phyloP scores from a whole-genome alignment of 139 green algal species.

The Chlamydomonas asymmetrica region DNA sequence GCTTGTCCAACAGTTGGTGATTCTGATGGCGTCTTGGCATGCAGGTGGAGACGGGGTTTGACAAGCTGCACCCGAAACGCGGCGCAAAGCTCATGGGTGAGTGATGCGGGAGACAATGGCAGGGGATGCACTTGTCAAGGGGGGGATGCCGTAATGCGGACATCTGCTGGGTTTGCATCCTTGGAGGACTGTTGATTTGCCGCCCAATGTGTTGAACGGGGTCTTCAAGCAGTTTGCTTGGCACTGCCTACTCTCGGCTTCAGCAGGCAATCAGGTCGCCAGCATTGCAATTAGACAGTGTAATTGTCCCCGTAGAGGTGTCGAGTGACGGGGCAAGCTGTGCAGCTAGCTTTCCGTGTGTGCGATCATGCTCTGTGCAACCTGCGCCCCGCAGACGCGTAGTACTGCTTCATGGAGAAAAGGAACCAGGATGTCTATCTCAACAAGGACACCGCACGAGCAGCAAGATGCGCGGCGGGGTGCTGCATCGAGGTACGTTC shows the following conservation, averaged over 20 bases:
- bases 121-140: no score
- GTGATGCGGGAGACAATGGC: slow-evolving; percentile 1
- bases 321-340: no score
- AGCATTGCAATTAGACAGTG: no score
- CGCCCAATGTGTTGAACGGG: no score
- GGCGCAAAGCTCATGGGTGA: slow-evolving; percentile 2
- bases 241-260: no score
- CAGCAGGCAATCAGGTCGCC: no score
- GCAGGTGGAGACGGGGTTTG: slow-evolving; percentile 27
- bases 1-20: background rate
- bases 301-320: no score
- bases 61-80: background rate
- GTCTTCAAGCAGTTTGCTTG: no score
- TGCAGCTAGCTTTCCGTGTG: background rate
- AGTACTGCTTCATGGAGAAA: slow-evolving; percentile 17
- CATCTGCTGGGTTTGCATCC: no score
- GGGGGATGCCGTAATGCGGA: no score
- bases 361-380: background rate
- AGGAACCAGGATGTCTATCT: slow-evolving; percentile 31
- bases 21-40: background rate
- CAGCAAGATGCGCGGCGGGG: slow-evolving; percentile 44
- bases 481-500: slow-evolving; percentile 43
- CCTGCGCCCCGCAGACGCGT: background rate
- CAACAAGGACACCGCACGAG: slow-evolving; percentile 28
- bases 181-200: no score